Conservation (phyloP, 371 early-diverging fungal species). For the Conidiobolus incongruus region DNA sequence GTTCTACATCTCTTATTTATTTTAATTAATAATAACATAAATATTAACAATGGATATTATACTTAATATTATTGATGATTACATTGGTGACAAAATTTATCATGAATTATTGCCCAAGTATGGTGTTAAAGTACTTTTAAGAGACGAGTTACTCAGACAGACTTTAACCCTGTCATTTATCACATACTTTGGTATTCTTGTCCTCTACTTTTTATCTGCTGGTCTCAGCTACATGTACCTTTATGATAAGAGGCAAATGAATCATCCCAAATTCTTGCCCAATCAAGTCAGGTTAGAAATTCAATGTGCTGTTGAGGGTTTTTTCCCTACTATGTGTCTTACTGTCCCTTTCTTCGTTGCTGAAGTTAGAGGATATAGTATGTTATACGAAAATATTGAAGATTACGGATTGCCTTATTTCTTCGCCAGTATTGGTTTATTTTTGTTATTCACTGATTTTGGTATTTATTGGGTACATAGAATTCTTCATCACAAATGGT, state of each 20-base stretch:
- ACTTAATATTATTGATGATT: conserved; percentile 15
- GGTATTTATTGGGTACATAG: conserved; percentile 91
- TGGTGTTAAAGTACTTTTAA: conserved; percentile 11
- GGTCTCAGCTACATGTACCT: conserved; percentile 48
- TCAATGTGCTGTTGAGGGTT: conserved; percentile 40
- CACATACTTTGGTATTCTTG: conserved; percentile 42
- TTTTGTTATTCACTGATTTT: conserved; percentile 79
- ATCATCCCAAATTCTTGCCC: conserved; percentile 77
- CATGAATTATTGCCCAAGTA: not conserved
- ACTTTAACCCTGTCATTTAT: conserved; percentile 36
- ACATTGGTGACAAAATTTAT: conserved; percentile 13
- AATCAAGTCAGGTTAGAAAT: conserved; percentile 79
- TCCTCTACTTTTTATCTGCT: conserved; percentile 62
- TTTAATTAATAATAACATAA: too few species aligned
- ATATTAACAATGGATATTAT: conserved; percentile 25
- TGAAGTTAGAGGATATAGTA: conserved; percentile 70
- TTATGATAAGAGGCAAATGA: conserved; percentile 69
- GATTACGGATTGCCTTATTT: conserved; percentile 47
- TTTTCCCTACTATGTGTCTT: conserved; percentile 54
- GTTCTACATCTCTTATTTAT: too few species aligned
- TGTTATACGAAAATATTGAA: conserved; percentile 40
- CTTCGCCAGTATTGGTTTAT: conserved; percentile 29
- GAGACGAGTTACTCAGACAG: conserved; percentile 44
- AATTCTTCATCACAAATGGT: conserved; percentile 56
- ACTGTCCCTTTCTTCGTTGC: conserved; percentile 79